Conservation (phyloP, 208 protist species). For the Crithidia acanthocephali region DNA sequence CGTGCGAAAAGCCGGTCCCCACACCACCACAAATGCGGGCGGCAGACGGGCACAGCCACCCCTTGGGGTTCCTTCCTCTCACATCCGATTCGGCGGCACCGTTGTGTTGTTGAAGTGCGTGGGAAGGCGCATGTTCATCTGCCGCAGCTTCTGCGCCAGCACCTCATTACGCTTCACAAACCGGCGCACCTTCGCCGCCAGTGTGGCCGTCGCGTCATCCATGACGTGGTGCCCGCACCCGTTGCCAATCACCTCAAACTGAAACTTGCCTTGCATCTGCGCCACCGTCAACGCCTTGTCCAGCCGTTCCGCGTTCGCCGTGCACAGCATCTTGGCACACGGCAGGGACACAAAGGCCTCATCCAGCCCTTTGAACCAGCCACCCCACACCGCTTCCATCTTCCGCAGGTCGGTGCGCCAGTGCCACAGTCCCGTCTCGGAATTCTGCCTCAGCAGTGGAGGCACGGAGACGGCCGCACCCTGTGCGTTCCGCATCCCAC, state of each 20-base stretch:
- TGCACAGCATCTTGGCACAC: conserved; percentile 89
- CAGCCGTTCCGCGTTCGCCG: conserved; percentile 86
- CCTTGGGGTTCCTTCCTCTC: too few relatives aligned
- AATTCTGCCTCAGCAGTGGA: conserved; percentile 51
- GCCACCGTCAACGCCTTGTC: conserved; percentile 91
- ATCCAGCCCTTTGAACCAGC: conserved; percentile 91
- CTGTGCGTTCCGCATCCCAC: conserved; percentile 69
- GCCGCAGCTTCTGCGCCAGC: conserved; percentile 54
- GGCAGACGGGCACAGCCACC: too few relatives aligned
- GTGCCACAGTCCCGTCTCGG: conserved; percentile 37
- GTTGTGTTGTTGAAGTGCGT: conserved; percentile 45
- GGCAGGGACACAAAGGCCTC: conserved; percentile 75
- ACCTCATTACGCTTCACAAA: conserved; percentile 65
- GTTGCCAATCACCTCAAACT: conserved; percentile 88
- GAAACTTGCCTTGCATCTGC: conserved; percentile 96
- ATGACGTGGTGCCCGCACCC: conserved; percentile 92
- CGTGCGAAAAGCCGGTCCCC: too few relatives aligned
- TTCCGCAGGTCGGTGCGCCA: conserved; percentile 81
- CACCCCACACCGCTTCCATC: conserved; percentile 74
- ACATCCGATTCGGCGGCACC: conserved; percentile 30
- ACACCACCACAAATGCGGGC: too few relatives aligned
- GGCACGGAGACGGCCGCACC: conserved; percentile 79
- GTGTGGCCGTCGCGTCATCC: conserved; percentile 80
- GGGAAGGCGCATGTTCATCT: conserved; percentile 20
- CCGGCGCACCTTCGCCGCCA: conserved; percentile 61